A percentile compares a stretch with the other conserved stretches of the same genome.
Evolutionary conservation across 2,329 filamentous ascomycete species (phyloP).

Genomic region (Penicillium sumatraense): DNA sequence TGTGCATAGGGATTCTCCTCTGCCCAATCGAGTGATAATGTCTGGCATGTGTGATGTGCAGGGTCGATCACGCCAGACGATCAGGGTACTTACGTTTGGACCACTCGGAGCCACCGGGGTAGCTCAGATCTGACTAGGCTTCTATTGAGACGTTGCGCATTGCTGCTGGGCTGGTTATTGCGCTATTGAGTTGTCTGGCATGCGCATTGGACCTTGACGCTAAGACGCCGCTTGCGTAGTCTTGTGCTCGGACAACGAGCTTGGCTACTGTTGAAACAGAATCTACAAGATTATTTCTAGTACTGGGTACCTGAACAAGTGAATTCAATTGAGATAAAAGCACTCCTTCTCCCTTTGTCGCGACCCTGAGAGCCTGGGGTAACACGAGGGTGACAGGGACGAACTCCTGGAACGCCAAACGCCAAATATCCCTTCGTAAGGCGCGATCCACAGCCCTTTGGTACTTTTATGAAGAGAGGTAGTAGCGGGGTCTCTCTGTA

Average conservation of each 20-base stretch:
- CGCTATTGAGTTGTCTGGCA: slow-evolving; percentile 22
- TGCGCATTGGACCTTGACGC: slow-evolving; percentile 15
- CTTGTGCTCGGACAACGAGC: not conserved
- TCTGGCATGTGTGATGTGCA: slow-evolving; percentile 17
- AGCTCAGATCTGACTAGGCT: not conserved
- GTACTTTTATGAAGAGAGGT: not conserved
- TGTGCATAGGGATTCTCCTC: not conserved
- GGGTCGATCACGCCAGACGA: slow-evolving; percentile 12
- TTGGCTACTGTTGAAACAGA: not conserved
- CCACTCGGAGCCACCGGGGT: not conserved
- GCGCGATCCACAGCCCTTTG: slow-evolving; percentile 1
- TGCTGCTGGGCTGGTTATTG: not conserved
- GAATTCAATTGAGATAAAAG: not conserved
- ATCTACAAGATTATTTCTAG: too few species aligned
- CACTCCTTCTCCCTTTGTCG: slow-evolving; percentile 1
- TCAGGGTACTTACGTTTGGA: not conserved
- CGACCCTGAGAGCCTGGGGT: slow-evolving; percentile 5
- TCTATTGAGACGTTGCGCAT: slow-evolving; percentile 18
- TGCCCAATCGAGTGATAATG: slow-evolving; percentile 4
- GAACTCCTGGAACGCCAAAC: slow-evolving; percentile 5
- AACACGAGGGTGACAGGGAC: slow-evolving; percentile 7
- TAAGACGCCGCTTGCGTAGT: slow-evolving; percentile 10
- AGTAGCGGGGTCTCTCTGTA: slow-evolving; percentile 4
- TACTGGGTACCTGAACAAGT: too few species aligned
- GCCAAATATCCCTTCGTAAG: not conserved